Conservation (phyloP, 805 yeast species). For the Sugiyamaella chiloensis region DNA sequence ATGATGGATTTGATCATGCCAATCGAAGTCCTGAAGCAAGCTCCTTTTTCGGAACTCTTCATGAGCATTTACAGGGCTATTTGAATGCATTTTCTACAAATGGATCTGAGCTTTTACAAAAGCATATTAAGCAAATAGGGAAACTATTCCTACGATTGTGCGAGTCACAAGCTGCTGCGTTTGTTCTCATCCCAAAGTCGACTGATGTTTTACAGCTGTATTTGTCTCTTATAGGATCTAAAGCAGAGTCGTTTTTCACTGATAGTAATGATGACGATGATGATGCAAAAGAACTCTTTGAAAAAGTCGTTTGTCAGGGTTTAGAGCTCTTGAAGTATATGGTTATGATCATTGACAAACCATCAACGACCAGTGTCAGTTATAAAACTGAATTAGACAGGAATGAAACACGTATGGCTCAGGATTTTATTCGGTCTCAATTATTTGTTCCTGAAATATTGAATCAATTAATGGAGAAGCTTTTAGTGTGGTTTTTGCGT, state of each 20-base stretch:
- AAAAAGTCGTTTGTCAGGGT: slow-evolving; percentile 55
- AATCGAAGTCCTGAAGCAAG: slow-evolving; percentile 55
- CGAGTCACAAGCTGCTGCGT: slow-evolving; percentile 61
- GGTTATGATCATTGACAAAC: slow-evolving; percentile 57
- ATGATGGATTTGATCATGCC: slow-evolving; percentile 72
- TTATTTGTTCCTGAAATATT: slow-evolving; percentile 59
- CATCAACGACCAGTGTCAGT: slow-evolving; percentile 57
- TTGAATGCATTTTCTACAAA: slow-evolving; percentile 47
- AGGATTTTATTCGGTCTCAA: slow-evolving; percentile 47
- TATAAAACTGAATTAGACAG: slow-evolving; percentile 64
- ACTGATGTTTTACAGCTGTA: slow-evolving; percentile 59
- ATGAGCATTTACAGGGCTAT: slow-evolving; percentile 59
- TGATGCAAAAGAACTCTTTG: slow-evolving; percentile 67
- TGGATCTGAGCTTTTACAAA: slow-evolving; percentile 48
- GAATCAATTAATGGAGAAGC: slow-evolving; percentile 56
- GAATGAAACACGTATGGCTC: slow-evolving; percentile 57
- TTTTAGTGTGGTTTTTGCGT: slow-evolving; percentile 71
- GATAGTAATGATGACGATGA: slow-evolving; percentile 41
- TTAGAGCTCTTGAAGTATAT: slow-evolving; percentile 62
- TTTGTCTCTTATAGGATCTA: slow-evolving; percentile 56
- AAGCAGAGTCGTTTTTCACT: slow-evolving; percentile 47
- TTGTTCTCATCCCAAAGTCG: slow-evolving; percentile 64
- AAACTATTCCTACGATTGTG: slow-evolving; percentile 66
- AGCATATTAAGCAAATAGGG: slow-evolving; percentile 69
- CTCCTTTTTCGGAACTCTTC: slow-evolving; percentile 57